Percentiles rank a stretch among this genome's conserved stretches.
Conservation (phyloP, 495 filamentous ascomycete genomes). For the Hyaloscypha hepaticicola region DNA sequence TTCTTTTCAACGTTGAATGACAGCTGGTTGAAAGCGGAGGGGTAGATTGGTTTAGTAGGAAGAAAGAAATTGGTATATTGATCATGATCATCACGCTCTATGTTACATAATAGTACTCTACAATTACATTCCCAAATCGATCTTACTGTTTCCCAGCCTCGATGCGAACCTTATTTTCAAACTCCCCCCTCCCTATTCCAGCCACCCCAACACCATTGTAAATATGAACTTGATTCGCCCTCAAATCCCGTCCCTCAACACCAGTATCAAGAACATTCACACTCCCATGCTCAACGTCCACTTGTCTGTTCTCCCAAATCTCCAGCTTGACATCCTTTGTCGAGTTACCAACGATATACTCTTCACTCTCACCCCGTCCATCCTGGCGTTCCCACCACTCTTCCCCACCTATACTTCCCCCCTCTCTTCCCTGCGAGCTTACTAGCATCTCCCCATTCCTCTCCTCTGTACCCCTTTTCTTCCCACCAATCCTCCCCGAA, state of each 20-base stretch:
- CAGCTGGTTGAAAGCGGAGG: too few species aligned
- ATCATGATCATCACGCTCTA: too few species aligned
- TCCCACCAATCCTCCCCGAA: not conserved
- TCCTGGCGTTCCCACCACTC: slow-evolving; percentile 24
- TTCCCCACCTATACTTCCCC: not conserved
- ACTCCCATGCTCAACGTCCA: slow-evolving; percentile 25
- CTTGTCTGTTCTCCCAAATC: slow-evolving; percentile 25
- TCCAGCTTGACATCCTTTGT: slow-evolving; percentile 17
- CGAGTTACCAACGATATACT: slow-evolving; percentile 13
- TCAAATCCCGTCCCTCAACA: not conserved
- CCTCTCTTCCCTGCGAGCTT: not conserved
- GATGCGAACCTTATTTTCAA: slow-evolving; percentile 13
- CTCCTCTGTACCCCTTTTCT: not conserved
- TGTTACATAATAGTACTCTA: not conserved
- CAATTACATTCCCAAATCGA: too few species aligned
- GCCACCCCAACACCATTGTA: slow-evolving; percentile 4
- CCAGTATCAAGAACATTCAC: not conserved
- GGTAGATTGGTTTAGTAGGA: too few species aligned
- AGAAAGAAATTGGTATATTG: too few species aligned
- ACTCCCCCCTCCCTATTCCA: not conserved
- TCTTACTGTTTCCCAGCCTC: not conserved
- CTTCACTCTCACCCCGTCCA: slow-evolving; percentile 23
- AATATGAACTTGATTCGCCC: not conserved
- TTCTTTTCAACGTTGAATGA: too few species aligned
- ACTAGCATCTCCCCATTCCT: not conserved